Evolutionary conservation across 805 yeast species (phyloP).

Genomic region (Kuraishia floccosa): DNA sequence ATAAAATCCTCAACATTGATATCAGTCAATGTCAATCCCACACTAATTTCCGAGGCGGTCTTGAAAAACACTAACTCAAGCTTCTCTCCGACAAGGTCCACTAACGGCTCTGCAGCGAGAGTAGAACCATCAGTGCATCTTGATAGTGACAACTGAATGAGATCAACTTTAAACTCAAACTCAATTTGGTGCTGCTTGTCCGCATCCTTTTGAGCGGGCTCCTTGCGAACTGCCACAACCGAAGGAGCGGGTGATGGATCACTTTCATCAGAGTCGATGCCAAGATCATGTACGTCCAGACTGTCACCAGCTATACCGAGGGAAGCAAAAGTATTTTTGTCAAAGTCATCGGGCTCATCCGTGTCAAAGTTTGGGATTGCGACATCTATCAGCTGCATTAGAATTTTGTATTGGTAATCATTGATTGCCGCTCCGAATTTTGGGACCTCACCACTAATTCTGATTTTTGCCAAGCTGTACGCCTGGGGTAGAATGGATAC

Average conservation of each 20-base stretch:
- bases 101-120: constrained; percentile 53
- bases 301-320: constrained; percentile 12
- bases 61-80: constrained; percentile 50
- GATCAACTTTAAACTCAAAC: constrained; percentile 56
- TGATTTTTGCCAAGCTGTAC: constrained; percentile 56
- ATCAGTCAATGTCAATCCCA: constrained; percentile 53
- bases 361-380: constrained; percentile 46
- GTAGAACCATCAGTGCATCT: constrained; percentile 57
- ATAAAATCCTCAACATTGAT: constrained; percentile 68
- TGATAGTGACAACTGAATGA: constrained; percentile 47
- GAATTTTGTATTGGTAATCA: constrained; percentile 82
- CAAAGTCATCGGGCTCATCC: constrained; percentile 5
- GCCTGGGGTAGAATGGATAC: constrained; percentile 75
- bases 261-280: neutral
- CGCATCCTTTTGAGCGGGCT: constrained; percentile 6
- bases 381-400: constrained; percentile 66
- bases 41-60: constrained; percentile 48
- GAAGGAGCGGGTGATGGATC: constrained; percentile 2
- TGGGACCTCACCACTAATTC: constrained; percentile 71
- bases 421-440: constrained; percentile 58
- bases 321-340: constrained; percentile 7
- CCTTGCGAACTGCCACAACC: neutral
- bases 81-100: constrained; percentile 61
- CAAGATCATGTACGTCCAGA: neutral
- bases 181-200: constrained; percentile 56